phyloP scores from a whole-genome alignment of 164 flowering plant genomes.

The Euptelea pleiosperma region DNA sequence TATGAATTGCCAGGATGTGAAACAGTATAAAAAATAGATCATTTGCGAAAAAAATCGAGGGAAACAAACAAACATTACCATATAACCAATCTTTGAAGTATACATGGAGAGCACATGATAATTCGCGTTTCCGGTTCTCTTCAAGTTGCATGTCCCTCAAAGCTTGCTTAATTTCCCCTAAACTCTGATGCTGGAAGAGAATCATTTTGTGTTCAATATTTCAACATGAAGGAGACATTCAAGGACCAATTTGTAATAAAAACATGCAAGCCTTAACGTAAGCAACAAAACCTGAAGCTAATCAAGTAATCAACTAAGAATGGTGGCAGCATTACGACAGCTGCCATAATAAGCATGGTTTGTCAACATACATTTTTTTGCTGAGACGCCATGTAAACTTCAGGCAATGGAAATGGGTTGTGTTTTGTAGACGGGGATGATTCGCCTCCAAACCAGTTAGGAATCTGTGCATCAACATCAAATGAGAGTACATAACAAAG shows the following conservation, averaged over 20 bases:
- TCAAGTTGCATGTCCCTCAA: conserved; percentile 78
- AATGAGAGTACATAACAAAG: conserved; percentile 1
- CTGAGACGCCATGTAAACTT: conserved; percentile 64
- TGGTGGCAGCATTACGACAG: neutral
- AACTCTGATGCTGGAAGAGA: conserved; percentile 51
- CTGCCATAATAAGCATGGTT: conserved; percentile 1
- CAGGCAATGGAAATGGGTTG: conserved; percentile 89
- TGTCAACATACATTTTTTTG: conserved; percentile 64
- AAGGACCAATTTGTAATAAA: neutral
- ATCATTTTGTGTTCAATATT: neutral
- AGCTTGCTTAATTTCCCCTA: conserved; percentile 69
- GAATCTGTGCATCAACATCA: conserved; percentile 58
- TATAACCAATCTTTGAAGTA: conserved; percentile 95
- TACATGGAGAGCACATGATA: conserved; percentile 76
- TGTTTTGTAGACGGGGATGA: conserved; percentile 54
- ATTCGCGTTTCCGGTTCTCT: conserved; percentile 73
- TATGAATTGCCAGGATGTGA: neutral
- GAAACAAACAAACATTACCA: conserved; percentile 46
- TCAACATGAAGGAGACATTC: neutral
- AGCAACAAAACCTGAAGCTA: neutral
- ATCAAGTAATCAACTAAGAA: too few relatives aligned
- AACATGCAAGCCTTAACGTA: neutral
- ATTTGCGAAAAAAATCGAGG: neutral
- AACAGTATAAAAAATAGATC: neutral
- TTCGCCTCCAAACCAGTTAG: conserved; percentile 73